Conservation (phyloP, 345 rosid genomes). For the Populus davidiana region DNA sequence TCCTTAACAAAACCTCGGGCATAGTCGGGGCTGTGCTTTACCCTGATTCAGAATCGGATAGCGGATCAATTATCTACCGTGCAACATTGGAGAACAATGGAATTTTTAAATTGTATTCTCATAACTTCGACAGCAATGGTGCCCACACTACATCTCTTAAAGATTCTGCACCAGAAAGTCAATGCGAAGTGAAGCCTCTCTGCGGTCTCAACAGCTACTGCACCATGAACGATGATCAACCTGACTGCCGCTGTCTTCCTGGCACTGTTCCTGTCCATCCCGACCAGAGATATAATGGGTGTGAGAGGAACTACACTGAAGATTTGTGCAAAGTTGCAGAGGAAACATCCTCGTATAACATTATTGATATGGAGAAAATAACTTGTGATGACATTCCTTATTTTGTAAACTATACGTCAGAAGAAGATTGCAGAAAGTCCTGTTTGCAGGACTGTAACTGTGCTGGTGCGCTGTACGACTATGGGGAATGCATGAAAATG, state of each 20-base stretch:
- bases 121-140: background rate
- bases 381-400: too few species aligned
- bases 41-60: background rate
- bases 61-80: background rate
- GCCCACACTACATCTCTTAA: background rate
- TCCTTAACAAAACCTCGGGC: background rate
- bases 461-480: background rate
- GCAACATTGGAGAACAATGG: slow-evolving; percentile 3
- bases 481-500: background rate
- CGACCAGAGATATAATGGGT: background rate
- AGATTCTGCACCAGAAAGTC: fast-evolving
- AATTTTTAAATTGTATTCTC: slow-evolving; percentile 10
- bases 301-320: background rate
- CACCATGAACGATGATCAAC: background rate
- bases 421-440: too few species aligned
- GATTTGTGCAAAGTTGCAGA: background rate
- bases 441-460: slow-evolving; percentile 24
- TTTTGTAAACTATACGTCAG: too few species aligned
- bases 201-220: slow-evolving; percentile 23
- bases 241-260: slow-evolving; percentile 13
- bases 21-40: fast-evolving
- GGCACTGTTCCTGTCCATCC: slow-evolving; percentile 11
- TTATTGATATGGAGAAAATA: background rate
- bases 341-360: background rate
- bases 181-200: background rate